Percentiles rank a stretch among this genome's conserved stretches.
Conservation (phyloP, 495 filamentous ascomycete genomes). For the Penicillium robsamsonii region DNA sequence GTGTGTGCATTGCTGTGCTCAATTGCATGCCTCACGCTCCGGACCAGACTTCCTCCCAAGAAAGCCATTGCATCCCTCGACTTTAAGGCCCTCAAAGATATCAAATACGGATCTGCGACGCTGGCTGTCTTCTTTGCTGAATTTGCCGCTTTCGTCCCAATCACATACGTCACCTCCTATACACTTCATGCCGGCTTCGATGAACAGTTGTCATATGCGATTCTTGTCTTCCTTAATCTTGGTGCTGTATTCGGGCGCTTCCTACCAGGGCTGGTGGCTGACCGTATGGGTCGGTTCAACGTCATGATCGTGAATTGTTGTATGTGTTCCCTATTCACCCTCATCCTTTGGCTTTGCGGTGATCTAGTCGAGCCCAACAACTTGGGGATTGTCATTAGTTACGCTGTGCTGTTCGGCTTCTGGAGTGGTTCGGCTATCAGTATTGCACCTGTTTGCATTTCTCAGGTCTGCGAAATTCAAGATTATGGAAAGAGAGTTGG, state of each 20-base stretch:
- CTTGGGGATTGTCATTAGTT: constrained; percentile 50
- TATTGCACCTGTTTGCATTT: constrained; percentile 59
- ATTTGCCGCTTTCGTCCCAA: constrained; percentile 70
- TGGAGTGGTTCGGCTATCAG: constrained; percentile 57
- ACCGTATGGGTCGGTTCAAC: constrained; percentile 70
- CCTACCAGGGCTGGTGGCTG: constrained; percentile 59
- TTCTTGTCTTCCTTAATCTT: constrained; percentile 50
- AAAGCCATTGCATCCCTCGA: constrained; percentile 19
- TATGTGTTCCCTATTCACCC: constrained; percentile 50
- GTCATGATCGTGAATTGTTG: constrained; percentile 52
- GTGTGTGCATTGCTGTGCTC: constrained; percentile 52
- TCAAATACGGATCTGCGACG: constrained; percentile 48
- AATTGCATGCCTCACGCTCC: constrained; percentile 27
- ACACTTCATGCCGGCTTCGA: constrained; percentile 25
- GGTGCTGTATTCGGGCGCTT: constrained; percentile 46
- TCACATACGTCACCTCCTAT: constrained; percentile 70
- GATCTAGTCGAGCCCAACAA: constrained; percentile 17
- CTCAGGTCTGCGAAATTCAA: constrained; percentile 55
- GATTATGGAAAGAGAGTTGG: constrained; percentile 63
- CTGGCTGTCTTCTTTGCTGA: constrained; percentile 67
- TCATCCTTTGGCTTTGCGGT: constrained; percentile 50
- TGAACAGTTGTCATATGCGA: constrained; percentile 54
- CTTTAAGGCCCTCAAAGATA: constrained; percentile 33
- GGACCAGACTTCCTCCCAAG: constrained; percentile 20
- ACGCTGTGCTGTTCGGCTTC: constrained; percentile 60